These are phyloP conservation scores for Tuber umbilicatum DNA, from an alignment of 495 filamentous ascomycete genomes.

Conservation along the genomic window DNA sequence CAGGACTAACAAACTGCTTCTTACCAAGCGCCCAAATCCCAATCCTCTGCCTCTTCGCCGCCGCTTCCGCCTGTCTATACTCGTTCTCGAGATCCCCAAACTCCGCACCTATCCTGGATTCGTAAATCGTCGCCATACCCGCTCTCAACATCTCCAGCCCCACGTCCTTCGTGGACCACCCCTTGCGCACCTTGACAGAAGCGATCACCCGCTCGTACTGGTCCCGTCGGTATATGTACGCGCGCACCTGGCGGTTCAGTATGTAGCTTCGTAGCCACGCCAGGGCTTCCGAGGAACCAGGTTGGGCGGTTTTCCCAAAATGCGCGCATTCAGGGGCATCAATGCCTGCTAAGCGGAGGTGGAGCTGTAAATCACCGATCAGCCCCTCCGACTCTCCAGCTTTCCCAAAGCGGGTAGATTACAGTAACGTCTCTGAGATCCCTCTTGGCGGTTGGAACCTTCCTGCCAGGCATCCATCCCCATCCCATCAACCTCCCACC, in stretches of 20 bases:
- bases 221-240: constrained; percentile 71
- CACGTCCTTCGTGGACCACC: constrained; percentile 64
- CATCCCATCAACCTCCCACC: constrained; percentile 80
- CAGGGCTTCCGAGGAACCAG: constrained; percentile 70
- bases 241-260: constrained; percentile 66
- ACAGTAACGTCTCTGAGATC: constrained; percentile 73
- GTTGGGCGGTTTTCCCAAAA: constrained; percentile 82
- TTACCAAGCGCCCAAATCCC: constrained; percentile 67
- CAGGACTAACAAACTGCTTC: constrained; percentile 66
- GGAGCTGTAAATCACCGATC: constrained; percentile 51
- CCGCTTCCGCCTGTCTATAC: constrained; percentile 65
- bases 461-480: constrained; percentile 77
- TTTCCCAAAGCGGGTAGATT: constrained; percentile 35
- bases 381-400: not conserved
- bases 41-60: constrained; percentile 59
- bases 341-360: constrained; percentile 80
- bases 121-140: constrained; percentile 73
- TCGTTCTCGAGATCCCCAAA: constrained; percentile 61
- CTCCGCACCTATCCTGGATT: constrained; percentile 79
- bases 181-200: constrained; percentile 67
- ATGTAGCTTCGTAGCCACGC: constrained; percentile 69
- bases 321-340: constrained; percentile 91
- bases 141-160: constrained; percentile 78
- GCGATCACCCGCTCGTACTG: constrained; percentile 89
- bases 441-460: constrained; percentile 59